Conservation (phyloP, 2,329 filamentous ascomycete genomes). For the Polytolypa hystricis region DNA sequence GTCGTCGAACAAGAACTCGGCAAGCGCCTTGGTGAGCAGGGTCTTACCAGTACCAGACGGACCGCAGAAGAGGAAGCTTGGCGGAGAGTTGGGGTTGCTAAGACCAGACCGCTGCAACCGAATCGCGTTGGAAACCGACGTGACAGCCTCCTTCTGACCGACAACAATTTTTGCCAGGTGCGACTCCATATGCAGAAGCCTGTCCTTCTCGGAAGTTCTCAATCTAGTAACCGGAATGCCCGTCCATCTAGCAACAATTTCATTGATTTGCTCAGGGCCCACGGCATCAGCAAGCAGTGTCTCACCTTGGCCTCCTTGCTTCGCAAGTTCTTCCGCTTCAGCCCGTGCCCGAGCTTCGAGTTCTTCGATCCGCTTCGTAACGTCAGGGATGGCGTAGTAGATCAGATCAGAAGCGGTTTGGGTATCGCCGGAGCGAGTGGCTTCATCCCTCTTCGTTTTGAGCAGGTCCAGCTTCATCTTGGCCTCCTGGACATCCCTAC, state of each 20-base stretch:
- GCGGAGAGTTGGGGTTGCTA: constrained; percentile 89
- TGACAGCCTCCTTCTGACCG: constrained; percentile 87
- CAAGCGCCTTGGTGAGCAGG: constrained; percentile 87
- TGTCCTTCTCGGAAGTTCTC: constrained; percentile 93
- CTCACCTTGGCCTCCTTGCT: constrained; percentile 54
- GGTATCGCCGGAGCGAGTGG: constrained; percentile 76
- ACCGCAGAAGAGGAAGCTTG: constrained; percentile 97
- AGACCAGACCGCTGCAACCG: constrained; percentile 89
- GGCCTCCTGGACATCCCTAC: constrained; percentile 83
- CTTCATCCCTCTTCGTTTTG: constrained; percentile 84
- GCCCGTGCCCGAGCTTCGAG: constrained; percentile 70
- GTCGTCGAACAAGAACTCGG: constrained; percentile 97
- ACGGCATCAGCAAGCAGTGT: constrained; percentile 84
- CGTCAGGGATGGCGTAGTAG: constrained; percentile 95
- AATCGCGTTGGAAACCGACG: constrained; percentile 89
- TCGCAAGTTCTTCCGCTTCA: constrained; percentile 53
- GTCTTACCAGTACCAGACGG: constrained; percentile 98
- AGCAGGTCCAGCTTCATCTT: constrained; percentile 91
- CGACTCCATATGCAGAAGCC: constrained; percentile 94
- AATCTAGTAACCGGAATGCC: constrained; percentile 92
- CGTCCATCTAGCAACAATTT: constrained; percentile 96
- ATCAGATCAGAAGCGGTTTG: constrained; percentile 84
- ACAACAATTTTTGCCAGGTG: constrained; percentile 75
- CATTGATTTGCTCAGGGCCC: constrained; percentile 95
- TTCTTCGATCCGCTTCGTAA: constrained; percentile 65